A percentile compares a stretch with the other conserved stretches of the same genome.
Conservation (phyloP, 2,329 filamentous ascomycete genomes). For the Xylaria sp. region DNA sequence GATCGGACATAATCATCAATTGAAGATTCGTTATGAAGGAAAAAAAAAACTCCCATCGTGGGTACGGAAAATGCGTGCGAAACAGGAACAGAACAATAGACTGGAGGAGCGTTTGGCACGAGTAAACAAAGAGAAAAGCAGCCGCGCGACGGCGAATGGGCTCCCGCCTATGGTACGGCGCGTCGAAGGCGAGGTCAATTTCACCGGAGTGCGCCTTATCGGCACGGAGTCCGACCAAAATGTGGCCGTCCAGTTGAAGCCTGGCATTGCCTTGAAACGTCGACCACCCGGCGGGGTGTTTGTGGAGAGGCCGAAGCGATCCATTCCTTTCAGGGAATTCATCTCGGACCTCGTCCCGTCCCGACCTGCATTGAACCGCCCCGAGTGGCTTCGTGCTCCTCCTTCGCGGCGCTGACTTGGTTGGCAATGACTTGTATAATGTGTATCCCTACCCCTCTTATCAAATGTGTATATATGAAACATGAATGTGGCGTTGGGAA, state of each 20-base stretch:
- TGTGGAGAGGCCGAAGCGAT: background rate
- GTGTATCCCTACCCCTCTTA: conserved; percentile 2
- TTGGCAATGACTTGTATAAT: background rate
- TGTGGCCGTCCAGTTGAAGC: background rate
- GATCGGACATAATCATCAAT: too few relatives aligned
- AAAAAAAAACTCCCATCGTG: too few relatives aligned
- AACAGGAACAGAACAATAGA: too few relatives aligned
- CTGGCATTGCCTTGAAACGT: background rate
- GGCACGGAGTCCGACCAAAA: accelerated
- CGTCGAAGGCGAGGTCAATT: background rate
- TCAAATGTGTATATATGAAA: conserved; percentile 6
- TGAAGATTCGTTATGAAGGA: too few relatives aligned
- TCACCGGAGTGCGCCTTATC: background rate
- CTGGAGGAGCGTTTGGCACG: too few relatives aligned
- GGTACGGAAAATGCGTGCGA: too few relatives aligned
- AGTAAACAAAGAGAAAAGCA: background rate
- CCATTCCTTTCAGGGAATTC: too few relatives aligned
- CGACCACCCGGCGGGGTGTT: conserved; percentile 1
- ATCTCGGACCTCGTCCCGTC: too few relatives aligned
- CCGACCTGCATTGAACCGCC: background rate
- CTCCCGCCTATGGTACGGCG: too few relatives aligned
- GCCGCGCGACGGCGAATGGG: too few relatives aligned
- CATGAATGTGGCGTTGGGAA: background rate
- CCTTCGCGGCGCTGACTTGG: background rate
- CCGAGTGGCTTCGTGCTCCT: background rate